phyloP scores from a whole-genome alignment of 2,329 filamentous ascomycete genomes.

The Teratosphaeria viscida region DNA sequence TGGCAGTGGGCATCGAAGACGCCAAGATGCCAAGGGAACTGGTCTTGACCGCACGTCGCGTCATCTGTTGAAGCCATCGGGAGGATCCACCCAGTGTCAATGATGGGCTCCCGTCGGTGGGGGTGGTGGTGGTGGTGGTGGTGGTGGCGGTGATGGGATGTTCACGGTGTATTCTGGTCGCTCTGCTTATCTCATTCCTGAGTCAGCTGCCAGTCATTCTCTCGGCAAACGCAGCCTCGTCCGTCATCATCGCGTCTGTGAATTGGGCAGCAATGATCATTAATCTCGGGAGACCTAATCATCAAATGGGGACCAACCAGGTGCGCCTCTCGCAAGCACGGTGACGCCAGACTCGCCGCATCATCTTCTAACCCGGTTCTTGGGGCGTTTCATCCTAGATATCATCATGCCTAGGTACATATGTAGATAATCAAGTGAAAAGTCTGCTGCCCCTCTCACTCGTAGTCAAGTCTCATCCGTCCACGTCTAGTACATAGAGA shows the following conservation, averaged over 20 bases:
- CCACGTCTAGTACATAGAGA: not conserved
- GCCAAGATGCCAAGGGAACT: slow-evolving; percentile 59
- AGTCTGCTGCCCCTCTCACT: not conserved
- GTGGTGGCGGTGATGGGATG: too few relatives aligned
- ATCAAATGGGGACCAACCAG: not conserved
- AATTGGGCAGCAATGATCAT: not conserved
- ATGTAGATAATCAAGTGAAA: too few relatives aligned
- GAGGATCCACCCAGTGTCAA: too few relatives aligned
- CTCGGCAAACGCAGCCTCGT: not conserved
- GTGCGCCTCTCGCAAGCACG: not conserved
- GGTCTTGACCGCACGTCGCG: slow-evolving; percentile 2
- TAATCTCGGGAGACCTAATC: not conserved
- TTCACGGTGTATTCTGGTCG: not conserved
- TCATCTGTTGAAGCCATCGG: not conserved
- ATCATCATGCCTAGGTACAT: not conserved
- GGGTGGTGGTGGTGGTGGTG: too few relatives aligned
- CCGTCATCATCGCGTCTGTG: not conserved
- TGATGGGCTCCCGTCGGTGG: too few relatives aligned
- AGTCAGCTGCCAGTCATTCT: not conserved
- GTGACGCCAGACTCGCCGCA: not conserved
- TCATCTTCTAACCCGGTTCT: not conserved
- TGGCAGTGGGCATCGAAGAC: slow-evolving; percentile 76
- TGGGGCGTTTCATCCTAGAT: not conserved
- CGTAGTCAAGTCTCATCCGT: not conserved
- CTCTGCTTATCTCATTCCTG: not conserved